These are phyloP conservation scores for Syzygium aromaticum DNA, from an alignment of 345 rosid species.

Conservation along the genomic window DNA sequence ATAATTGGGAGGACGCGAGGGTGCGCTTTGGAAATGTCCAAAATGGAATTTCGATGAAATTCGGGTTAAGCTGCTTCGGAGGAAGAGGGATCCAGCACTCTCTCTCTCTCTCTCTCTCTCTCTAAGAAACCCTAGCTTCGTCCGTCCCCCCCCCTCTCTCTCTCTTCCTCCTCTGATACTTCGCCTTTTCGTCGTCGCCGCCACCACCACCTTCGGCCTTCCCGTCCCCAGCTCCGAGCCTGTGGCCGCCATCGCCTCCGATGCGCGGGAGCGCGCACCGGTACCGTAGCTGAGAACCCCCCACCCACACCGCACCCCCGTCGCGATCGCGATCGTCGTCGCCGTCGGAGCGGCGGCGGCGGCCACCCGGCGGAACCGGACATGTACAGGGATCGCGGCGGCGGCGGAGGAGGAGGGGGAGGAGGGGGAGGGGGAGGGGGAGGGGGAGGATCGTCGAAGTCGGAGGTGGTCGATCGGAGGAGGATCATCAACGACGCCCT, in stretches of 20 bases:
- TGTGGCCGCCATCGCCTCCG: neutral
- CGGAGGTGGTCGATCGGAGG: conserved; percentile 86
- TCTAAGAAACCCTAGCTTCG: neutral
- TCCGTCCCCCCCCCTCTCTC: neutral
- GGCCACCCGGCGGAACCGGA: neutral
- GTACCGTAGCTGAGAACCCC: neutral
- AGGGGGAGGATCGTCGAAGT: conserved; percentile 31
- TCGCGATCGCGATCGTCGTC: neutral
- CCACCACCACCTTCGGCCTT: neutral
- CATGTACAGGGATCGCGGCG: conserved; percentile 66
- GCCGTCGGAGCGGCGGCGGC: neutral
- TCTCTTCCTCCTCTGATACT: neutral
- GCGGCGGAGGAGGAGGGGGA: conserved; percentile 25
- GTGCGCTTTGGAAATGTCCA: too few relatives aligned
- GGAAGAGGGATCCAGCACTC: neutral
- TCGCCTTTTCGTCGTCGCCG: neutral
- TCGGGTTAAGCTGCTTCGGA: neutral
- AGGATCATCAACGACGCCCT: conserved; percentile 77
- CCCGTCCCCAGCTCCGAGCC: neutral
- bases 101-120: neutral
- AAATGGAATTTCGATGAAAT: too few relatives aligned
- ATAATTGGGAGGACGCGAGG: too few relatives aligned
- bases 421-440: too few relatives aligned
- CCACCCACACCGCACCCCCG: too few relatives aligned
- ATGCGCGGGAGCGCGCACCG: neutral